A percentile compares a stretch with the other conserved stretches of the same genome.
Conservation (phyloP, 805 yeast genomes). For the Candida verbasci region DNA sequence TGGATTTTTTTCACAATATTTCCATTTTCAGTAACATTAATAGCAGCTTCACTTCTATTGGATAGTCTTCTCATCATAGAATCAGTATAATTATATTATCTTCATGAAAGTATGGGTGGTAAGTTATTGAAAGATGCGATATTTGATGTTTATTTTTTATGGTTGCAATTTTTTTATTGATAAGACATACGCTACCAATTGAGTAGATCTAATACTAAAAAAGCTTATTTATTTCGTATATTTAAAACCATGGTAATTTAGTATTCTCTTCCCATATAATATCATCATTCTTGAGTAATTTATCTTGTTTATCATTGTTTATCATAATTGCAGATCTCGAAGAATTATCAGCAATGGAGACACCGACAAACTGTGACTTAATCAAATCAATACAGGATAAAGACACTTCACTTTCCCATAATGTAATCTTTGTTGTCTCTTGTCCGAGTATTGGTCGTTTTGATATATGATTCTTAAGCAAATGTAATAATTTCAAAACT, state of each 20-base stretch:
- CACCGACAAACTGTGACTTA: slow-evolving; percentile 6
- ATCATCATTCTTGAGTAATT: slow-evolving; percentile 18
- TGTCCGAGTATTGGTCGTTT: slow-evolving; percentile 8
- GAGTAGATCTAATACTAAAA: no score
- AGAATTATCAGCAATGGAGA: slow-evolving; percentile 23
- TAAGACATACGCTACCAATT: no score
- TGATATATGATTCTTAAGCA: slow-evolving; percentile 10
- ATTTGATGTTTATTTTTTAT: no score
- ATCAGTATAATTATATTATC: no score
- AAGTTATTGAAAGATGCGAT: no score
- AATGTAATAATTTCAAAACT: slow-evolving; percentile 11
- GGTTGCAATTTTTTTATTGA: no score
- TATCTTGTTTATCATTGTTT: slow-evolving; percentile 21
- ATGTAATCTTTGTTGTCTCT: slow-evolving; percentile 14
- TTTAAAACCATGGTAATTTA: slow-evolving; percentile 40
- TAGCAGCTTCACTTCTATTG: neutral
- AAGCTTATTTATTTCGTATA: no score
- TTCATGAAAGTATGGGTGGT: no score
- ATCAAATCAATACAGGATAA: slow-evolving; percentile 12
- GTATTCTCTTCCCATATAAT: slow-evolving; percentile 39
- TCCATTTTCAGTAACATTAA: slow-evolving; percentile 39
- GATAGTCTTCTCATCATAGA: no score
- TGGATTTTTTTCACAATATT: slow-evolving; percentile 54
- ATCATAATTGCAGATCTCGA: slow-evolving; percentile 34
- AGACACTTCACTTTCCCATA: slow-evolving; percentile 34